phyloP scores from a whole-genome alignment of 441 rosid genomes.

The Manihot esculenta region DNA sequence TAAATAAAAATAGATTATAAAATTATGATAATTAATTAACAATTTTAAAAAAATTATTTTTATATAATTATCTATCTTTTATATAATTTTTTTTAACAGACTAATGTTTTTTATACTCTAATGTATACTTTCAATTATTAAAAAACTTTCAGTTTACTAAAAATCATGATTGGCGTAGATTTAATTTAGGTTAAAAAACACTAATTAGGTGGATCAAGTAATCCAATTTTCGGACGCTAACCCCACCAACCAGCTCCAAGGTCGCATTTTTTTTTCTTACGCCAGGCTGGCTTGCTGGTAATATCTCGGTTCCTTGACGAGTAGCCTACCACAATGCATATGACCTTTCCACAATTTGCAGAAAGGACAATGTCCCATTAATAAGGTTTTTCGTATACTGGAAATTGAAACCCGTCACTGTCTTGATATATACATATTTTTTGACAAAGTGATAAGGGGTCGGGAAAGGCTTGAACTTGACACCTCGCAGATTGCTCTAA shows the following conservation, averaged over 20 bases:
- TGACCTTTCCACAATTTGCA: conserved; percentile 9
- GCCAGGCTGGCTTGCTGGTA: conserved; percentile 33
- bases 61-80: no score
- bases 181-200: background rate
- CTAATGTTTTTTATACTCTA: no score
- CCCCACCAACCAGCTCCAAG: conserved; percentile 37
- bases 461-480: no score
- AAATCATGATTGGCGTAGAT: background rate
- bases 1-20: no score
- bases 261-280: conserved; percentile 19
- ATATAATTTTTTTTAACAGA: no score
- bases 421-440: conserved; percentile 20
- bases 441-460: no score
- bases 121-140: no score
- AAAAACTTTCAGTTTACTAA: no score
- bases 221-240: conserved; percentile 42
- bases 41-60: no score
- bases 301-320: conserved; percentile 38
- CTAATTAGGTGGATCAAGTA: conserved; percentile 20
- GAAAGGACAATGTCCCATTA: conserved; percentile 11
- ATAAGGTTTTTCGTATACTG: conserved; percentile 1
- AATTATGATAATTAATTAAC: no score
- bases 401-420: conserved; percentile 18
- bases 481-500: no score
- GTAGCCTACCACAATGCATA: conserved; percentile 36